Conservation (phyloP, 495 filamentous ascomycete species). For the Opeltia flavorubescens region DNA sequence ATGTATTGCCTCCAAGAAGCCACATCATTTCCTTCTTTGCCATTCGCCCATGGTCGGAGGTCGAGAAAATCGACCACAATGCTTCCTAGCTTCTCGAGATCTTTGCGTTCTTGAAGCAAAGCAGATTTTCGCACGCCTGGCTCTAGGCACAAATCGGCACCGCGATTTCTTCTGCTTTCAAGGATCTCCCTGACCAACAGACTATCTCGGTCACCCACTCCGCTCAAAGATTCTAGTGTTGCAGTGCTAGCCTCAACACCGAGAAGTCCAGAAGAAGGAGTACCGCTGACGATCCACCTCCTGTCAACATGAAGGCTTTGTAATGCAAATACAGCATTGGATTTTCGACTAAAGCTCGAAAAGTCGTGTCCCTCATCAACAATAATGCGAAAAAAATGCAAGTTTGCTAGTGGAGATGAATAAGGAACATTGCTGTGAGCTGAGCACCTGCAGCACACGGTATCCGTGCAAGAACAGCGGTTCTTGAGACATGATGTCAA, state of each 20-base stretch:
- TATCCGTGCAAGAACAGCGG: conserved; percentile 21
- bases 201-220: conserved; percentile 13
- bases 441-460: conserved; percentile 22
- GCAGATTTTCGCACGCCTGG: conserved; percentile 13
- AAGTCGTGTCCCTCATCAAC: conserved; percentile 87
- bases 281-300: conserved; percentile 85
- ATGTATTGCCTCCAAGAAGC: conserved; percentile 64
- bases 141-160: conserved; percentile 17
- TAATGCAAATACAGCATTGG: conserved; percentile 51
- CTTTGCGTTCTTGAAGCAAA: conserved; percentile 44
- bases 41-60: conserved; percentile 62
- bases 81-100: conserved; percentile 58
- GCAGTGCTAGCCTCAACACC: conserved; percentile 55
- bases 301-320: conserved; percentile 55
- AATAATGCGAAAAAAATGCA: conserved; percentile 78
- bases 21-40: conserved; percentile 27
- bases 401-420: conserved; percentile 46
- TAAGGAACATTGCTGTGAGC: conserved; percentile 29
- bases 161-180: conserved; percentile 1
- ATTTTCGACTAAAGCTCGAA: conserved; percentile 41
- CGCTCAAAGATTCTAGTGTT: conserved; percentile 26
- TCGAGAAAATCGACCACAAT: conserved; percentile 59
- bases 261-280: conserved; percentile 68
- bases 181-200: conserved; percentile 13
- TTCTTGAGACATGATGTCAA: background rate